Evolutionary conservation across 2,329 filamentous ascomycete genomes (phyloP), one percentile per base, ranked within the genome.

Genomic region (Didymosphaeria variabile): DNA sequence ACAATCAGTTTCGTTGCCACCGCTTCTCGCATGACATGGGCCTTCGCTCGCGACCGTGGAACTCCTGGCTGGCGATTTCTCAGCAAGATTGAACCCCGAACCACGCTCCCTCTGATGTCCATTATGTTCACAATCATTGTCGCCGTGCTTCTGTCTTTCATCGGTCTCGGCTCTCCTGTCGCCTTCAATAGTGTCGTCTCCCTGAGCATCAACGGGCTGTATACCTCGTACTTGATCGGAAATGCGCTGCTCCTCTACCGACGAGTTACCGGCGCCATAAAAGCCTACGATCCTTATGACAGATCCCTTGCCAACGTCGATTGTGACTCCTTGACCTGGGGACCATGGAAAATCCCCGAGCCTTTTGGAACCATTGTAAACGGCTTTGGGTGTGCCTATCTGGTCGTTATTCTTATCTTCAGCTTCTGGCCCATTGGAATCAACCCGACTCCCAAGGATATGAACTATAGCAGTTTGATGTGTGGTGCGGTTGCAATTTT

Each of bases 11-110:
- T 70, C 23, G 55, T 76, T 10, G 72, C 76, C 12, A 65, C 76
- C 1, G 69, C 72, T 0, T 74, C 73, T 2, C 71, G 74, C 26
- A 68, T 73, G 42, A 64, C 73, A 12, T 80, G 67, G 67, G 70
- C 76, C 0, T 79, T 80, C 58, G 73, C 78, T n/a, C 72, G 77
- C 31, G 76, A 79, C 57, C 59, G 69, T 3, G 78, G 76, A 5
- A 62, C 77, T 0, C 77, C 77, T 13, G 15, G 38, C 45, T 57
- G 32, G 38, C 34, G 10, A 6, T 13, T 50, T 5, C 19, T 38
- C 12, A 26, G 32, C 9, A 17, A 47, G 36, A 8, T 59, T 32
- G 29, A 51, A 2, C 52, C 32, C 7, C 38, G 46, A 19, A 59
- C 47, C 5, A 7, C 29, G 1, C 2, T 63, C 4, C 60, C 60